Base-by-base conservation (phyloP, 208 protist genomes). In the Leishmania guyanensis region DNA sequence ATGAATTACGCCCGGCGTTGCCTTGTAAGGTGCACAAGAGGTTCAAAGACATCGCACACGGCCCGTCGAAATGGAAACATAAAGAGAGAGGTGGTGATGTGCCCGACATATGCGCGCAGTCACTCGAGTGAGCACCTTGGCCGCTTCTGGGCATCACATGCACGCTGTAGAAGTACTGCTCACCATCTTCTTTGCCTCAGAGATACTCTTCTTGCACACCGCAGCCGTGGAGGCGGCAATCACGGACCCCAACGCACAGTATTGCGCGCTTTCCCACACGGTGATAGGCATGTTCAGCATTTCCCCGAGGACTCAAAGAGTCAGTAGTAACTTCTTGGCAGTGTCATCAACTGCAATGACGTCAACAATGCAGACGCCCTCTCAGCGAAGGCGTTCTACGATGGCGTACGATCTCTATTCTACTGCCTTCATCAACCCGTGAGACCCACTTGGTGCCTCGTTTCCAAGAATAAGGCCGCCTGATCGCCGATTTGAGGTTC, bases 281-380 rank as follows among this genome's bases (percentile, higher is more conserved):
- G 79, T 81, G 56, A 93, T 87, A 36, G 90, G 87, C 79, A 93
- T 84, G 77, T 90, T 89, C 48, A 93, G 77, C 74, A 89, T 84
- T 50, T 93, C 88, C 6, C 84, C 86, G 26, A 91, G 78, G 60
- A 86, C 86, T 60, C 89, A 86, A 56, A 93, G 88, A 2, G 84
- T 83, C 39, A 93, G 66, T 17, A 88, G 84, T 0, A 88, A 90
- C 79, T 89, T 91, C 62, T 91, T 91, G 26, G 90, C 83, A 65
- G 88, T 90, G 33, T 86, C 90, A 16, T 88, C 90, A 17, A 93
- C 88, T 5, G 88, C 88, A 75, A 93, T 91, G 56, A 91, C 88
- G 79, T 83, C 85, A 64, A 90, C 84, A 60, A 93, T 93, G 72
- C 85, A 86, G 2, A 93, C 85, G 69, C 88, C 88, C 66, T 93